Evolutionary conservation across 2,329 filamentous ascomycete species (phyloP), one percentile per base, ranked within the genome.

Genomic region (Colletotrichum godetiae): DNA sequence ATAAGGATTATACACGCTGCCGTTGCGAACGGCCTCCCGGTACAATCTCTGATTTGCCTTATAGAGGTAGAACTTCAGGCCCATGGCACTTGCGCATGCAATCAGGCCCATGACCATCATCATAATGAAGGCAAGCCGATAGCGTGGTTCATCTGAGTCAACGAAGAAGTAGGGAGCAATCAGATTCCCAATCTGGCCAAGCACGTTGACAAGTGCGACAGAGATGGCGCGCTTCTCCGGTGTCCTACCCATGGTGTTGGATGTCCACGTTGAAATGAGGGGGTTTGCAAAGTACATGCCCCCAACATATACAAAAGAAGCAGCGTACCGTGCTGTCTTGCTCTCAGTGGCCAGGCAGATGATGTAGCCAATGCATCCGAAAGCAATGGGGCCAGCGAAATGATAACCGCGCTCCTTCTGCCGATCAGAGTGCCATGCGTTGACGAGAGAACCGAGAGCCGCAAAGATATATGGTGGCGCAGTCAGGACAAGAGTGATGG

Each of bases 131-230:
- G 78, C 78, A 37, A 75, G 74, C 4, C 70, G 24, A 22, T 78
- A 79, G 1, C 77, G 75, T 0, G 78, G 78, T 1, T 76, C 76
- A 24, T 79, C 77, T 5, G 55, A 67, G 2, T 73, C 42, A 1
- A 73, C 74, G 46, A 80, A 80, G 68, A 79, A 80, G 56, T 79
- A 79, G 0, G 78, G 78, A 1, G 77, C 77, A 56, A 76, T 77
- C 19, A 80, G 73, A 52, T 79, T 80, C 0, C 79, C 37, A 60
- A 74, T 66, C 56, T 74, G 72, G 2, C 72, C 72, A 4, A 74
- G 53, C 6, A 74, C 72, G 8, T 74, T 74, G 62, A 74, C 72
- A 6, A 74, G 55, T 0, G 77, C 77, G 2, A 77, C 78, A 0
- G 77, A 78, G 2, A 75, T 74, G 1, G 78, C 78, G 5, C 77